Evolutionary conservation across 768 basidiomycete species (phyloP), one percentile per base, ranked within the genome.

Genomic region (Lentinula guzmanii): DNA sequence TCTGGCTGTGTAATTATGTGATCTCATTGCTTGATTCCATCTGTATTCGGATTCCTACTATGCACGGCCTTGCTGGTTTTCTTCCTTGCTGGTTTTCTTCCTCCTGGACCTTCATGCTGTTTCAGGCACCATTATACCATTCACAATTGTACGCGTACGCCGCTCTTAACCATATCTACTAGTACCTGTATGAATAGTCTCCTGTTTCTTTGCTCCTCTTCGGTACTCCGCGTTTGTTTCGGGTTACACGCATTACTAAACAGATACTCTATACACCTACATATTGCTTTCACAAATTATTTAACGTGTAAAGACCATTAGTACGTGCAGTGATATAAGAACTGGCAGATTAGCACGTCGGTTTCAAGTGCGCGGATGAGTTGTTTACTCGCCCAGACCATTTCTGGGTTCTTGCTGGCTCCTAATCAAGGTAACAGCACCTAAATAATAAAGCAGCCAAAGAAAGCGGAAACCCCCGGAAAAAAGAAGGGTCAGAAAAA

Each of bases 1-100:
- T 81, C 81, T 46, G 70, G 73, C 31, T 72, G 79, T 53, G 91
- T 89, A 70, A 70, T 83, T 58, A 72, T 89, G 64, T 60, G 59
- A 60, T 8, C 28, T 28, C 55, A 7, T 46, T 46, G 45, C 16
- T 9, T 28, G n/a, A 3, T 52, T 34, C 34, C 28, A 6, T 52
- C 15, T 52, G 51, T 11, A 35, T 16, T 7, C 21, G n/a, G 52
- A 31, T n/a, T 21, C 31, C 10, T 8, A 53, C 52, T 34, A 34
- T 53, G 11, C 28, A 53, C 33, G 37, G 15, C 15, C 24, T 24
- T 24, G 1, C 1, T 24, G 24, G 1, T 24, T 24, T 2, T n/a
- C 16, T 56, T 54, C 34, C n/a, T 54, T 21, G 52, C 52, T 34
- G 10, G 24, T 34, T 52, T 52, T n/a, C 11, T 52, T 52, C 21